A percentile compares a stretch with the other conserved stretches of the same genome.
phyloP scores from a whole-genome alignment of 2,329 filamentous ascomycete species.

The Beauveria pseudobassiana region DNA sequence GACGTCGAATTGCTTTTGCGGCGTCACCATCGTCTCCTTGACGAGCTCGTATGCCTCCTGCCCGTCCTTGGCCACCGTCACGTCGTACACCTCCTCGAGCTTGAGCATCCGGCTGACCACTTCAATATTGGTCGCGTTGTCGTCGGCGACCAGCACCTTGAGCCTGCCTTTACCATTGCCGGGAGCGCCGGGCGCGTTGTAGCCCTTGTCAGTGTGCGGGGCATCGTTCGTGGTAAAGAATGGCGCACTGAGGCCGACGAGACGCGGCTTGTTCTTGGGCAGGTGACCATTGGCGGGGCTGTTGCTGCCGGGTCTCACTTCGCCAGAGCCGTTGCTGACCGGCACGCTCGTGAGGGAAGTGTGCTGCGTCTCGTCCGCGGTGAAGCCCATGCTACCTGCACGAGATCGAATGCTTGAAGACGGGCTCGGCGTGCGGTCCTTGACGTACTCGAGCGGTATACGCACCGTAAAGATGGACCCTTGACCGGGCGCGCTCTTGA shows the following conservation, averaged over 20 bases:
- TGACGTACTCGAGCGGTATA: slow-evolving; percentile 72
- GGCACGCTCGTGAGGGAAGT: slow-evolving; percentile 12
- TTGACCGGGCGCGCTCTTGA: slow-evolving; percentile 63
- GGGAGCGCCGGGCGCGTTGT: not conserved
- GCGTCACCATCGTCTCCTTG: slow-evolving; percentile 58
- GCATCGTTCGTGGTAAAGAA: slow-evolving; percentile 55
- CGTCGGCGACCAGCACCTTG: slow-evolving; percentile 77
- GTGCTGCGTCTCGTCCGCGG: not conserved
- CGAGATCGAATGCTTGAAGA: slow-evolving; percentile 27
- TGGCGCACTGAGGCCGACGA: slow-evolving; percentile 75
- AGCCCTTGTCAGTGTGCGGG: not conserved
- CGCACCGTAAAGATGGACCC: slow-evolving; percentile 78
- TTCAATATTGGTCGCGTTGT: slow-evolving; percentile 51
- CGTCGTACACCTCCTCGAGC: slow-evolving; percentile 72
- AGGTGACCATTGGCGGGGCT: slow-evolving; percentile 14
- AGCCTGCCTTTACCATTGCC: slow-evolving; percentile 36
- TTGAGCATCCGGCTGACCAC: slow-evolving; percentile 59
- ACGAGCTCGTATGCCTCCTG: slow-evolving; percentile 85
- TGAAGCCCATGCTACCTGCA: slow-evolving; percentile 37
- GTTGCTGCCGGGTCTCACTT: not conserved
- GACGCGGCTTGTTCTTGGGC: slow-evolving; percentile 52
- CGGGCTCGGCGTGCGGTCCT: slow-evolving; percentile 44
- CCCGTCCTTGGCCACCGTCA: slow-evolving; percentile 78
- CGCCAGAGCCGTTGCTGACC: not conserved
- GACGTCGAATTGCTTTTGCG: slow-evolving; percentile 66